Evolutionary conservation across 768 basidiomycete species (phyloP), one percentile per base, ranked within the genome.

Genomic region (Podaxis sp.): DNA sequence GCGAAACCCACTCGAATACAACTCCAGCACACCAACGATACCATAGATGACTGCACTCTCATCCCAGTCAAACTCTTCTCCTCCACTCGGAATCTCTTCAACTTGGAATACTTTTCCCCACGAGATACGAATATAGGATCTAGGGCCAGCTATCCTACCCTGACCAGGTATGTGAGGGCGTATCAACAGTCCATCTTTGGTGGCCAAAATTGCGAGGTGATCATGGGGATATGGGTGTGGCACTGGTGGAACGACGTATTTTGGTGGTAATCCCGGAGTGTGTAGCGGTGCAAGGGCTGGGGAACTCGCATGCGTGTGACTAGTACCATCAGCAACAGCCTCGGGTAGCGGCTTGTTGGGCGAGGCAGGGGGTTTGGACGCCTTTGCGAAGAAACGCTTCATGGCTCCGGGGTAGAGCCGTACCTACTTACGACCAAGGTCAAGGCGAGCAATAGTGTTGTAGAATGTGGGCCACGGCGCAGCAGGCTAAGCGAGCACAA

Each of bases 201-300:
- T 82, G 3, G 79, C 80, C 43, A 87, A 69, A 36, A 93, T 64
- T n/a, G 82, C 82, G 46, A 94, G 83, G 64, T 85, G 79, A 51
- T 87, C 84, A 69, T 92, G 76, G 6, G 91, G 89, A 66, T 82
- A 83, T 27, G 90, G 90, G 70, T 92, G 89, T n/a, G 88, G 88
- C 13, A 88, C 73, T 2, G 91, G 82, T 8, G 91, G 88, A 19
- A 90, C 76, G 61, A 82, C 72, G 63, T 85, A 80, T 73, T 82
- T 87, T 2, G 87, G 89, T 56, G 84, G 86, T n/a, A 90, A 75
- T 29, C 75, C 77, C 4, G 73, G 65, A 15, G 72, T 61, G 41
- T 59, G 57, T 37, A 54, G 11, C n/a, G 29, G 53, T 24, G 51
- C 41, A 24, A 55, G 56, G 47, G 52, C 43, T 64, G 61, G 47